These are phyloP conservation scores for Apiospora kogelbergensis DNA, from an alignment of 2,329 filamentous ascomycete species.

Conservation along the genomic window DNA sequence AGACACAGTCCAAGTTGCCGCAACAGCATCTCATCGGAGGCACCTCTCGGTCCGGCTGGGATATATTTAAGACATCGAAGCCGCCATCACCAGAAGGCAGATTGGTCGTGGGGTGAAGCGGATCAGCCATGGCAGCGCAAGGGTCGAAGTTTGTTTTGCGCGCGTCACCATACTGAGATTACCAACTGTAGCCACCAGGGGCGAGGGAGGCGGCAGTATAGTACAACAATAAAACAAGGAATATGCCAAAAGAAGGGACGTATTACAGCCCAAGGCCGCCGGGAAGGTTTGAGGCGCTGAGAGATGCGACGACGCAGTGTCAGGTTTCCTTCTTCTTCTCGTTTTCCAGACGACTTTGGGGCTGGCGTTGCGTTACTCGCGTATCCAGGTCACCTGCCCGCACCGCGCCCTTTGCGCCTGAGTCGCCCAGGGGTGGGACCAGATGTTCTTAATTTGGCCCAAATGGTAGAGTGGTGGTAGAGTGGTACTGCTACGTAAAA, in stretches of 20 bases:
- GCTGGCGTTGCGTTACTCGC: not conserved
- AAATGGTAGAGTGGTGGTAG: not conserved
- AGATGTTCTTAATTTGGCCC: slow-evolving; percentile 1
- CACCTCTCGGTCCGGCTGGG: slow-evolving; percentile 21
- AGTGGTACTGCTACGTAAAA: not conserved
- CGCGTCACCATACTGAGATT: slow-evolving; percentile 5
- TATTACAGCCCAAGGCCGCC: not conserved
- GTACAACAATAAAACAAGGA: not conserved
- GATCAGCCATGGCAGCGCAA: slow-evolving; percentile 5
- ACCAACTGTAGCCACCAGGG: not conserved
- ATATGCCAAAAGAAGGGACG: not conserved
- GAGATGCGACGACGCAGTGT: not conserved
- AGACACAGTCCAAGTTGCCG: slow-evolving; percentile 75
- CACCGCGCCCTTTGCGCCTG: not conserved
- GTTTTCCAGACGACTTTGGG: not conserved
- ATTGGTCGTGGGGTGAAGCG: not conserved
- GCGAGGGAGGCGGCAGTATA: not conserved
- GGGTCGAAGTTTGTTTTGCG: slow-evolving; percentile 1
- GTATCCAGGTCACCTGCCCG: slow-evolving; percentile 1
- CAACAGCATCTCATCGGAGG: slow-evolving; percentile 73
- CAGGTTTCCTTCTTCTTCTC: not conserved
- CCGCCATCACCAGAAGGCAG: not conserved
- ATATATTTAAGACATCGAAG: slow-evolving; percentile 1
- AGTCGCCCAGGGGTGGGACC: slow-evolving; percentile 1
- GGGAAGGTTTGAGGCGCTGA: not conserved